Evolutionary conservation across 1,139 yeast genomes (phyloP).

Genomic region (Suhomyces maxii): DNA sequence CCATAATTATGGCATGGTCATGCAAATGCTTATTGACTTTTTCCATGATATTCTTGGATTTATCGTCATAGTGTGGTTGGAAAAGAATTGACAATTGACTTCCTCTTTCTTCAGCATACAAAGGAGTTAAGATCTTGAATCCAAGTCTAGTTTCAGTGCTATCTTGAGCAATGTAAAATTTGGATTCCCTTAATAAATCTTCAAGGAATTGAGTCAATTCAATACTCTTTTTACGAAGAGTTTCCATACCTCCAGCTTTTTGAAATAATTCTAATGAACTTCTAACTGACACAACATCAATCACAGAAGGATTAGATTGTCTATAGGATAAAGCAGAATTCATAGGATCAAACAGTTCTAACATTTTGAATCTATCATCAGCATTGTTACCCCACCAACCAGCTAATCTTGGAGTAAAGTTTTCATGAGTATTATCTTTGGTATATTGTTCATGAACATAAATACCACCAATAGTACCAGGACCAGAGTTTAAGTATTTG

Average conservation of each 20-base stretch:
- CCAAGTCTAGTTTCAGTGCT: conserved; percentile 30
- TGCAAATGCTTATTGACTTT: conserved; percentile 51
- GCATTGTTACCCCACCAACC: conserved; percentile 98
- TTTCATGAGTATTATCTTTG: conserved; percentile 28
- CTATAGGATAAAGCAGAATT: conserved; percentile 82
- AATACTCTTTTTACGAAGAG: conserved; percentile 57
- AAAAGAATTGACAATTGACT: conserved; percentile 78
- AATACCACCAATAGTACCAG: conserved; percentile 87
- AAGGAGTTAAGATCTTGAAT: conserved; percentile 76
- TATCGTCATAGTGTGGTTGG: conserved; percentile 47
- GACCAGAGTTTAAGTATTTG: conserved; percentile 88
- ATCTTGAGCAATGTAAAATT: conserved; percentile 41
- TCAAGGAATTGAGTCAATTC: conserved; percentile 60
- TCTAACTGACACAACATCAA: conserved; percentile 72
- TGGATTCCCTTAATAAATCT: conserved; percentile 41
- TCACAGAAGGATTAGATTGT: conserved; percentile 89
- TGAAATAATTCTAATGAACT: conserved; percentile 65
- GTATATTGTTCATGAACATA: conserved; percentile 63
- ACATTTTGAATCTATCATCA: conserved; percentile 72
- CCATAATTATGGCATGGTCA: conserved; percentile 69
- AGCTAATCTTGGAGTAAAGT: conserved; percentile 67
- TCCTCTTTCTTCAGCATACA: conserved; percentile 59
- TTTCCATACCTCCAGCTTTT: conserved; percentile 62
- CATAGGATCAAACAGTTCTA: conserved; percentile 75
- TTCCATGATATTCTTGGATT: conserved; percentile 57